These are phyloP conservation scores for Carex parvula DNA, from an alignment of 176 grass and related monocot genomes.

Conservation along the genomic window DNA sequence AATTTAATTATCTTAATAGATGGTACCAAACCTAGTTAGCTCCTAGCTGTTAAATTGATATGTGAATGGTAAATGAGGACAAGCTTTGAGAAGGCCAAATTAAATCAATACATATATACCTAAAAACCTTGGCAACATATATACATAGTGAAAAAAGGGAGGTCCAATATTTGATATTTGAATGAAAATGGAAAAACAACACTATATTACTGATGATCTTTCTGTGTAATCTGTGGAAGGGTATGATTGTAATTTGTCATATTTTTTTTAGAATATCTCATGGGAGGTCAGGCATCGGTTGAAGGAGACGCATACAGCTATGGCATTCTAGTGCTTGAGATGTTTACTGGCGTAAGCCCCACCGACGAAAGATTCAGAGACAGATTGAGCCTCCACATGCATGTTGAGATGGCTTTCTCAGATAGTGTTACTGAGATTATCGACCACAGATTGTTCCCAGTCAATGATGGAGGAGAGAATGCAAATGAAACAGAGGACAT, in stretches of 20 bases:
- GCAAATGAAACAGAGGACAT: neutral
- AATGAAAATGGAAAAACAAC: neutral
- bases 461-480: neutral
- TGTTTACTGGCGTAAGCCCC: neutral
- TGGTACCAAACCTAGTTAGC: too few species aligned
- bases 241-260: neutral
- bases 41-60: too few species aligned
- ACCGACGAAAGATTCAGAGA: neutral
- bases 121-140: too few species aligned
- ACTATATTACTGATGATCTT: neutral
- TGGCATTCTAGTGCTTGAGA: neutral
- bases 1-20: too few species aligned
- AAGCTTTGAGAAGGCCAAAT: too few species aligned
- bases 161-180: too few species aligned
- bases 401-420: neutral
- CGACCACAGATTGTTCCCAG: neutral
- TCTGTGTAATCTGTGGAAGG: neutral
- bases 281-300: neutral
- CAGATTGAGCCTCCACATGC: neutral
- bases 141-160: too few species aligned
- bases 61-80: too few species aligned
- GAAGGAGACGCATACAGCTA: neutral
- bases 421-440: neutral
- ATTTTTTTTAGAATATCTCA: neutral
- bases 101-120: too few species aligned